phyloP scores from a whole-genome alignment of 768 basidiomycete species.

The Boletus sp. region DNA sequence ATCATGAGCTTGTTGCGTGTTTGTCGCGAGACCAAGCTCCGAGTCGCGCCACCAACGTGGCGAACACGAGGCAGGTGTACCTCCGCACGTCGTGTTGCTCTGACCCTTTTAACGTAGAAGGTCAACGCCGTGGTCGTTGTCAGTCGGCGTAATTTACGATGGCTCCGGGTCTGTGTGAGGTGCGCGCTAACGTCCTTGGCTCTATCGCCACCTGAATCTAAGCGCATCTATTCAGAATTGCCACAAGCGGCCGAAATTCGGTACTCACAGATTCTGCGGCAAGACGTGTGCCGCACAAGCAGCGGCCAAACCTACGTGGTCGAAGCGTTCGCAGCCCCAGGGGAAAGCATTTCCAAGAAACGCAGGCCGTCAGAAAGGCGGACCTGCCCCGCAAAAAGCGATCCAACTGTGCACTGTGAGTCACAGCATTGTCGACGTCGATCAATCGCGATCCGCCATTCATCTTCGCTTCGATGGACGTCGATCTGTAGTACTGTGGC shows the following conservation, averaged over 20 bases:
- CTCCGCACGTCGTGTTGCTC: slow-evolving; percentile 3
- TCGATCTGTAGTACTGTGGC: slow-evolving; percentile 42
- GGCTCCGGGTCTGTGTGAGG: slow-evolving; percentile 30
- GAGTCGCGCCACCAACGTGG: slow-evolving; percentile 20
- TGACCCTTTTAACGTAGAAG: slow-evolving; percentile 10
- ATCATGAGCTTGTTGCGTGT: slow-evolving; percentile 5
- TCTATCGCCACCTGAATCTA: slow-evolving; percentile 2
- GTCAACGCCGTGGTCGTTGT: slow-evolving; percentile 4
- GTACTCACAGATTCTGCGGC: slow-evolving; percentile 53
- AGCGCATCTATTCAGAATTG: slow-evolving; percentile 41
- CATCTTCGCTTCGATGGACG: slow-evolving; percentile 20
- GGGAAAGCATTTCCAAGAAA: slow-evolving; percentile 12
- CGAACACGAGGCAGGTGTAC: slow-evolving; percentile 22
- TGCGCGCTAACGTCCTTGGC: slow-evolving; percentile 13
- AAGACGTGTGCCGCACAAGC: slow-evolving; percentile 52
- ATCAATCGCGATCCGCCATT: slow-evolving; percentile 29
- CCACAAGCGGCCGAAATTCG: slow-evolving; percentile 51
- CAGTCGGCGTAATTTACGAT: slow-evolving; percentile 20
- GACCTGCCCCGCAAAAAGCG: slow-evolving; percentile 16
- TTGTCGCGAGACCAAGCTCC: slow-evolving; percentile 2
- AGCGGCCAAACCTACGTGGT: slow-evolving; percentile 10
- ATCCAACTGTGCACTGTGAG: slow-evolving; percentile 28
- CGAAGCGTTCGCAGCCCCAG: slow-evolving; percentile 15
- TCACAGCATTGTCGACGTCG: slow-evolving; percentile 14
- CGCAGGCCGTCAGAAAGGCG: slow-evolving; percentile 10